phyloP scores from a whole-genome alignment of 1,284 basidiomycete genomes.

The Trichosporon asahii region DNA sequence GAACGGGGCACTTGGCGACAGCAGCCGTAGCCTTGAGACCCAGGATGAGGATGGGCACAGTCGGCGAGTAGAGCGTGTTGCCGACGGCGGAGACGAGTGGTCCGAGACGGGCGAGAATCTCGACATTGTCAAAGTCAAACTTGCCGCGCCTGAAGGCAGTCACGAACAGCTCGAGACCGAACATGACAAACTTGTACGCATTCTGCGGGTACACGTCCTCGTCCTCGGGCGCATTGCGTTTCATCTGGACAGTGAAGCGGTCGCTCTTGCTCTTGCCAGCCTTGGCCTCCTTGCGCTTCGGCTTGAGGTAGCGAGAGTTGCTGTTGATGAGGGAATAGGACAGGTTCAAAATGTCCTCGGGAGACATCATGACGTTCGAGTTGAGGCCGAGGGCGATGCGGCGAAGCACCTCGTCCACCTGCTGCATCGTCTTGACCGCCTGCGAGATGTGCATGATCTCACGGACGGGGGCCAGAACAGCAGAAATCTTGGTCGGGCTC shows the following conservation, averaged over 20 bases:
- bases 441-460: slow-evolving; percentile 84
- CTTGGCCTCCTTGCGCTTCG: slow-evolving; percentile 44
- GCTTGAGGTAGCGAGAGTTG: slow-evolving; percentile 70
- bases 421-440: slow-evolving; percentile 73
- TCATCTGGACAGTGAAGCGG: slow-evolving; percentile 72
- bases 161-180: slow-evolving; percentile 88
- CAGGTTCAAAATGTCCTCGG: slow-evolving; percentile 71
- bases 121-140: slow-evolving; percentile 75
- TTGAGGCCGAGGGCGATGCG: slow-evolving; percentile 82
- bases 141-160: slow-evolving; percentile 80
- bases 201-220: slow-evolving; percentile 76
- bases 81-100: slow-evolving; percentile 84
- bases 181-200: slow-evolving; percentile 76
- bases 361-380: slow-evolving; percentile 68
- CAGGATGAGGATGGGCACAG: slow-evolving; percentile 71
- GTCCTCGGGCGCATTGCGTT: slow-evolving; percentile 61
- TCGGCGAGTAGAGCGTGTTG: slow-evolving; percentile 85
- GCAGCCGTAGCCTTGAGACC: slow-evolving; percentile 78
- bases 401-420: slow-evolving; percentile 83
- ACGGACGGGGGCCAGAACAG: slow-evolving; percentile 74
- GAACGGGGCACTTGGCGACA: slow-evolving; percentile 79
- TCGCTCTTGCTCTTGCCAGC: slow-evolving; percentile 52
- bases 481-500: slow-evolving; percentile 70
- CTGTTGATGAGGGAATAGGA: slow-evolving; percentile 88
- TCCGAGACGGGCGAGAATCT: slow-evolving; percentile 73